A percentile compares a stretch with the other conserved stretches of the same genome.
Conservation (phyloP, 1,284 basidiomycete species). For the Irpex sp. region DNA sequence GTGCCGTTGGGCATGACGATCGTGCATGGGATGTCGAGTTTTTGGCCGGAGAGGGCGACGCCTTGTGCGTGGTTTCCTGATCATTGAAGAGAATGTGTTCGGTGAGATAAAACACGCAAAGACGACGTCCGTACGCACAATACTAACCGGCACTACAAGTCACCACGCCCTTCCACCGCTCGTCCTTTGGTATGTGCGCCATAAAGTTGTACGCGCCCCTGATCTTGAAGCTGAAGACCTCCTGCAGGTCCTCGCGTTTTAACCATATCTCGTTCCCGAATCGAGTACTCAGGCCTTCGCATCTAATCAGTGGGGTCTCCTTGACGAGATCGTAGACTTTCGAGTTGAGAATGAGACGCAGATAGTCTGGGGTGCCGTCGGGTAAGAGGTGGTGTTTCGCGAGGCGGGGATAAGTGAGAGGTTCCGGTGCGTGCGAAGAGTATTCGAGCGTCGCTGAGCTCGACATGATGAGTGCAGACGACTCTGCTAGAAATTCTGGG, state of each 20-base stretch:
- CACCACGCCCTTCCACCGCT: slow-evolving; percentile 96
- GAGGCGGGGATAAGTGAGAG: slow-evolving; percentile 64
- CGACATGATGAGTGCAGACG: slow-evolving; percentile 18
- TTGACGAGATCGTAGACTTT: slow-evolving; percentile 94
- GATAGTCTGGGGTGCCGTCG: slow-evolving; percentile 85
- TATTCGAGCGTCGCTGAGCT: slow-evolving; percentile 59
- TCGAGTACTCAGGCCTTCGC: slow-evolving; percentile 81
- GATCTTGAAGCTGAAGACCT: slow-evolving; percentile 99
- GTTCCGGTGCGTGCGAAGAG: slow-evolving; percentile 61
- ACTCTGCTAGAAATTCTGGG: background rate
- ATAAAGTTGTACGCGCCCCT: slow-evolving; percentile 99
- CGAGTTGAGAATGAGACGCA: slow-evolving; percentile 88
- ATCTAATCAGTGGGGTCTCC: slow-evolving; percentile 88
- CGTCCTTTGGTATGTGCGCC: slow-evolving; percentile 84
- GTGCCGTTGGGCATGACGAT: slow-evolving; percentile 98
- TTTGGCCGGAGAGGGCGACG: slow-evolving; percentile 89
- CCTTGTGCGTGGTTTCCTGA: slow-evolving; percentile 98
- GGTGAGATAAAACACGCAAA: slow-evolving; percentile 10
- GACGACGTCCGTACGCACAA: slow-evolving; percentile 34
- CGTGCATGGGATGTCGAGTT: slow-evolving; percentile 89
- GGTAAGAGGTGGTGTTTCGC: slow-evolving; percentile 63
- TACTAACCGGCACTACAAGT: slow-evolving; percentile 96
- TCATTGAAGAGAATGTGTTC: no score
- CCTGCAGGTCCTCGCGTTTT: slow-evolving; percentile 93
- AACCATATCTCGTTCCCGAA: slow-evolving; percentile 94